Base-by-base conservation (phyloP, 2,329 filamentous ascomycete genomes). In the Drechmeria coniospora region DNA sequence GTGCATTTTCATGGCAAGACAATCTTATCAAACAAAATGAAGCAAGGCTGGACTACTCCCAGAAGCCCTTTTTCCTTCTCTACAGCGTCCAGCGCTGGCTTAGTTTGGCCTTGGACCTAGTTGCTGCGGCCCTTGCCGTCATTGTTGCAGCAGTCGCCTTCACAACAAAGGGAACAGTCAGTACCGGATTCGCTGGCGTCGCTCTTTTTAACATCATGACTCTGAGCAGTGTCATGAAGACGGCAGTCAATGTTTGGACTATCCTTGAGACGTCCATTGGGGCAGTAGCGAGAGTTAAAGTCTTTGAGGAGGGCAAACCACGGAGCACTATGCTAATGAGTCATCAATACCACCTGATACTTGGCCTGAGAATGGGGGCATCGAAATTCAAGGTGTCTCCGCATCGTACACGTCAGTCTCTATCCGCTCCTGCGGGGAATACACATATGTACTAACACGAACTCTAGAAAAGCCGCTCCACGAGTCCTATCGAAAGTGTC, bases 71-170 rank as follows among this genome's bases (percentile, higher is more conserved):
- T 19, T 71, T 69, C 35, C 51, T 67, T 3, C 51, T 69, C 18
- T 60, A 55, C 26, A 54, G 57, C 11, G 57, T 68, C 7, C 66
- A 71, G 31, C 47, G 60, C 21, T 70, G 65, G 65, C 49, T 69
- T 2, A 57, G 51, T 0, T 43, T 71, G 1, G 62, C 65, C 0
- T 32, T 71, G 5, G 58, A 68, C 29, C 40, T 70, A 18, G 46
- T 68, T 2, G 61, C 68, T 2, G 62, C 63, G 0, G 53, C 45
- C 3, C 47, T 70, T 16, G 59, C 60, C 1, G 46, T 64, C 3
- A 28, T 49, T 4, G 37, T 49, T 0, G 39, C 49, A 2, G 31
- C 21, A 1, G 54, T 63, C 3, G 59, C 65, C 0, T 47, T 49
- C 1, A 45, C 56, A 0, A 28, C 49, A 1, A 36, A 26, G 36